Conservation (phyloP, 2,329 filamentous ascomycete genomes). For the Zymoseptoria crescenta region DNA sequence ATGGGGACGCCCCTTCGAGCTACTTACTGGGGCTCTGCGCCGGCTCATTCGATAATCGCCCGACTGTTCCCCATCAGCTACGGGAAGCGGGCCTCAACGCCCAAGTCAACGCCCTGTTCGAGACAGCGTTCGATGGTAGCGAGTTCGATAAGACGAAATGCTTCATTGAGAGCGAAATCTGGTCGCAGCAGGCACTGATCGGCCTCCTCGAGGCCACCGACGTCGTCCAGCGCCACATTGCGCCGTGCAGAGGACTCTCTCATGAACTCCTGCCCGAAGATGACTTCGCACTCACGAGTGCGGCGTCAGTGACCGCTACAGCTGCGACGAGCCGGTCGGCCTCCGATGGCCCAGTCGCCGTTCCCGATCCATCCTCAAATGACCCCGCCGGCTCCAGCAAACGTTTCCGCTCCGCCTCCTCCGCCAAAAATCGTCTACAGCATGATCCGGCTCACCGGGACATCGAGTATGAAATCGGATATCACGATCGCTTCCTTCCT, state of each 20-base stretch:
- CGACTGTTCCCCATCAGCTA: not conserved
- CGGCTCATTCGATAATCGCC: not conserved
- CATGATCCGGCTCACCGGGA: constrained; percentile 43
- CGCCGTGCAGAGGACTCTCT: not conserved
- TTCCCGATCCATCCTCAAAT: not conserved
- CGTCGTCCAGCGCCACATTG: not conserved
- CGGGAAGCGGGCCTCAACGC: not conserved
- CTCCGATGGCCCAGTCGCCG: not conserved
- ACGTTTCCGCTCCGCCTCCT: constrained; percentile 3
- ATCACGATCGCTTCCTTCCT: constrained; percentile 43
- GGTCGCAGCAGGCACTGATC: not conserved
- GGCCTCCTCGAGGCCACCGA: not conserved
- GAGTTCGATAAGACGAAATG: not conserved
- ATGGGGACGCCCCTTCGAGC: not conserved
- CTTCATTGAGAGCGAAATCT: not conserved
- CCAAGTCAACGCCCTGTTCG: not conserved
- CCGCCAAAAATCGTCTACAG: constrained; percentile 27
- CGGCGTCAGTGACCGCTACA: not conserved
- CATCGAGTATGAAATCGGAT: constrained; percentile 44
- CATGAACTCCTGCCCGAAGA: not conserved
- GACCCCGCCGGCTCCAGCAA: not conserved
- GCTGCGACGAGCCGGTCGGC: not conserved
- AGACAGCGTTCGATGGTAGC: not conserved
- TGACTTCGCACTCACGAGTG: not conserved
- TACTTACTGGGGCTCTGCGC: not conserved